These are phyloP conservation scores for Clathrus columnatus DNA, from an alignment of 768 basidiomycete genomes.

Conservation along the genomic window DNA sequence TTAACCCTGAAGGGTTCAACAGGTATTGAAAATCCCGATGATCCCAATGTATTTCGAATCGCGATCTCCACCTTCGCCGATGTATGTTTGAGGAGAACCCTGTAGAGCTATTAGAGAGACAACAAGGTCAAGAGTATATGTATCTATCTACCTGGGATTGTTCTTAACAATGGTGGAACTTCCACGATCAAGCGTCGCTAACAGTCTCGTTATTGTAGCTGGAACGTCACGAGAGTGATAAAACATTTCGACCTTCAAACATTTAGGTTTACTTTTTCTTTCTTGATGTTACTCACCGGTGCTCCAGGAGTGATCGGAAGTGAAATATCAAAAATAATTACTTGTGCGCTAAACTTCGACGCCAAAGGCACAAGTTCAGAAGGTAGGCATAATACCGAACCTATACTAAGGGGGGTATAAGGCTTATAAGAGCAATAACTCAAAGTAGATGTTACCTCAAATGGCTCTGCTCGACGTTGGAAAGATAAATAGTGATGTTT, in stretches of 20 bases:
- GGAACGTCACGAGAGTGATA: constrained; percentile 92
- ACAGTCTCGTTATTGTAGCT: constrained; percentile 73
- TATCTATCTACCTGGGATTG: constrained; percentile 63
- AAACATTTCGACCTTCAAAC: constrained; percentile 75
- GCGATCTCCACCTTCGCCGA: constrained; percentile 85
- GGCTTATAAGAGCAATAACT: neutral
- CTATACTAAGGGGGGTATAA: constrained; percentile 40
- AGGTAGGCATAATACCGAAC: constrained; percentile 79
- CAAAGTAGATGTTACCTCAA: constrained; percentile 29
- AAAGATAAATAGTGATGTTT: constrained; percentile 80
- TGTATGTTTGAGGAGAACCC: constrained; percentile 74
- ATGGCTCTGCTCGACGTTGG: constrained; percentile 77
- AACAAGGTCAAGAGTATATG: neutral
- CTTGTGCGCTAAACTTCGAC: constrained; percentile 69
- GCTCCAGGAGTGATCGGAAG: constrained; percentile 83
- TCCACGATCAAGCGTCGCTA: constrained; percentile 70
- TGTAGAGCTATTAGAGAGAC: constrained; percentile 20
- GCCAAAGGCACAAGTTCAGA: constrained; percentile 67
- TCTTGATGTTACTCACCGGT: constrained; percentile 43
- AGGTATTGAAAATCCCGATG: constrained; percentile 56
- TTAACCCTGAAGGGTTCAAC: constrained; percentile 79
- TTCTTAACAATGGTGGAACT: constrained; percentile 64
- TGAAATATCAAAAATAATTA: constrained; percentile 90
- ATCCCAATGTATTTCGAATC: constrained; percentile 49
- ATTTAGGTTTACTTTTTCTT: neutral